Evolutionary conservation across 2,329 filamentous ascomycete species (phyloP), one percentile per base, ranked within the genome.

Genomic region (Apiospora marii): DNA sequence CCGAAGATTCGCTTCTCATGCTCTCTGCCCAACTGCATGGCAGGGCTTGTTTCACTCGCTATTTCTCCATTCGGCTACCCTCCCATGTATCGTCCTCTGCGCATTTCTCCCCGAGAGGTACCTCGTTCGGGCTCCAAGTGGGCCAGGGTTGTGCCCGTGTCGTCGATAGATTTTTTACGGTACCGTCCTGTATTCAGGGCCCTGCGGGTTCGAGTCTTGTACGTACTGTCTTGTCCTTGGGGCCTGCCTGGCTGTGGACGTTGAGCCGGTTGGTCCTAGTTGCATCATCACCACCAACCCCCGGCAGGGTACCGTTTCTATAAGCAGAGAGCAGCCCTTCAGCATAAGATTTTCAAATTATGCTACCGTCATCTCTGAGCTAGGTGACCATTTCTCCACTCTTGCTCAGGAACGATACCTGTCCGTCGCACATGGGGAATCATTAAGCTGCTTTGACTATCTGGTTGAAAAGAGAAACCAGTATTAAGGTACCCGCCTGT

Each of bases 331-430:
- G 81, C 80, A 80, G 79, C 80, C 83, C 83, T 86, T 86, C 84
- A 43, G 85, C 86, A 88, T 89, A 88, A 88, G 85, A 88, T 87
- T 84, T 82, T 83, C 87, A 87, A 88, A 87, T 88, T 88, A 88
- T 88, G 84, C 86, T 85, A 83, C 84, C 83, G 84, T 85, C 84
- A 84, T 83, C 81, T 82, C 83, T 83, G 81, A 83, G 79, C 84
- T 84, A 84, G 82, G 82, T 83, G 80, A 82, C 80, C 79, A 77
- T 80, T 80, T 81, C 82, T 82, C 82, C 82, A 81, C 82, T 82
- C 77, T 76, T 79, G 79, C 80, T 83, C 82, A 83, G 84, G 83
- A 84, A 86, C 85, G 80, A 82, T 82, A 84, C 81, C 80, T 75
- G 58, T 46, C 19, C 68, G 58, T 68, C 78, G 83, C 67, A 48